Conservation (phyloP, 768 basidiomycete genomes). For the Amanita phalloides region DNA sequence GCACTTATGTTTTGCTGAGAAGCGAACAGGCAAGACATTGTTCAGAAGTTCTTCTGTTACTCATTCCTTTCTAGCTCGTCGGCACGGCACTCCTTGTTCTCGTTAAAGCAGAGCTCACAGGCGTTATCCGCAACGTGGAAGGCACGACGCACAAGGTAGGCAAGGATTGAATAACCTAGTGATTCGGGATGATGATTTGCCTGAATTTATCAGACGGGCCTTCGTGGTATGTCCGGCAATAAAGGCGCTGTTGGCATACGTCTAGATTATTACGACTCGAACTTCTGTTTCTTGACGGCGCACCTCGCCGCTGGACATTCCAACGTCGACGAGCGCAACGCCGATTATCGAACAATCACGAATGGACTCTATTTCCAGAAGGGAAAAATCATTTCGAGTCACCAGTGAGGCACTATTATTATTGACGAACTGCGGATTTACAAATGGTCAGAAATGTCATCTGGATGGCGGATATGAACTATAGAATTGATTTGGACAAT, state of each 20-base stretch:
- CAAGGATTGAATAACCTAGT: neutral
- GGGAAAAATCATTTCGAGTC: conserved; percentile 81
- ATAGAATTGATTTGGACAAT: conserved; percentile 84
- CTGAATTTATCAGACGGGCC: conserved; percentile 48
- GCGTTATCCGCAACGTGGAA: conserved; percentile 86
- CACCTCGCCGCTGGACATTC: conserved; percentile 94
- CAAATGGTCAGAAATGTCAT: conserved; percentile 62
- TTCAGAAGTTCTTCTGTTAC: conserved; percentile 1
- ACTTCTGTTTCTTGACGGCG: conserved; percentile 90
- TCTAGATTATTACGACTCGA: conserved; percentile 83
- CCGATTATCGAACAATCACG: conserved; percentile 84
- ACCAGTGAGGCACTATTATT: conserved; percentile 53
- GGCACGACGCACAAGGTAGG: conserved; percentile 83
- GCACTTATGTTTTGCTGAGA: conserved; percentile 75
- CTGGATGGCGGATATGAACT: conserved; percentile 95
- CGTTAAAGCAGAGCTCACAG: conserved; percentile 66
- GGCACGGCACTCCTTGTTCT: conserved; percentile 87
- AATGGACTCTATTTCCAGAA: conserved; percentile 78
- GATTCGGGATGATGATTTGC: neutral
- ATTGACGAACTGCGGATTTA: neutral
- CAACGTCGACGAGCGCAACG: conserved; percentile 84
- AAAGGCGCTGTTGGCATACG: conserved; percentile 96
- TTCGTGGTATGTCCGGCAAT: conserved; percentile 92
- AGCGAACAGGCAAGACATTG: conserved; percentile 64
- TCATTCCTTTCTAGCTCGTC: conserved; percentile 52